A percentile compares a stretch with the other conserved stretches of the same genome.
These are phyloP conservation scores for Mycocentrospora acerina DNA, from an alignment of 2,329 filamentous ascomycete genomes.

Conservation along the genomic window DNA sequence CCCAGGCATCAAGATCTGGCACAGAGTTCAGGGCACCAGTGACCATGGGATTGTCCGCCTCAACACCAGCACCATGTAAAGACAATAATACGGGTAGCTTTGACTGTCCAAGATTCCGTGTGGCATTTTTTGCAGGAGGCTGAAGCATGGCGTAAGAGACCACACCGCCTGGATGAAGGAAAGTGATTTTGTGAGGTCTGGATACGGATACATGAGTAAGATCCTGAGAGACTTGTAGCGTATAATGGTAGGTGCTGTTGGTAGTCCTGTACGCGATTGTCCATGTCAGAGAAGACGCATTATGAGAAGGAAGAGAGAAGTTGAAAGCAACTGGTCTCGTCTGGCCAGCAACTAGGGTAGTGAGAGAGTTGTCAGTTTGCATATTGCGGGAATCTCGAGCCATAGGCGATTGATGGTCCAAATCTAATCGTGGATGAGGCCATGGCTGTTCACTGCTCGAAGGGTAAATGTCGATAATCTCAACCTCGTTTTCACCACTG, in stretches of 20 bases:
- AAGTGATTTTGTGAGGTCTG: constrained; percentile 57
- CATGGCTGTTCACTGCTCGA: constrained; percentile 10
- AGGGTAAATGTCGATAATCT: constrained; percentile 38
- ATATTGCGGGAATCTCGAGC: constrained; percentile 6
- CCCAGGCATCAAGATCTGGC: constrained; percentile 57
- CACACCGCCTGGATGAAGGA: constrained; percentile 54
- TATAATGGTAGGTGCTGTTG: constrained; percentile 10
- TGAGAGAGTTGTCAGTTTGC: constrained; percentile 2
- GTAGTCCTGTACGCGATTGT: constrained; percentile 28
- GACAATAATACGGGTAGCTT: constrained; percentile 52
- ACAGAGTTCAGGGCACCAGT: constrained; percentile 52
- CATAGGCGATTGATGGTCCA: constrained; percentile 14
- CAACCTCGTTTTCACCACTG: constrained; percentile 36
- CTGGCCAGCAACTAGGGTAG: constrained; percentile 41
- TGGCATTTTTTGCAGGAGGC: constrained; percentile 50
- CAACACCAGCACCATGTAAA: constrained; percentile 60
- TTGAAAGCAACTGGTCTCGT: constrained; percentile 45
- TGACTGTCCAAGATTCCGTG: constrained; percentile 18
- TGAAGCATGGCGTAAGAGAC: constrained; percentile 60
- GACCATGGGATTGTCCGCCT: constrained; percentile 52
- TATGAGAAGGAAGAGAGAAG: constrained; percentile 24
- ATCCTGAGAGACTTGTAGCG: constrained; percentile 27
- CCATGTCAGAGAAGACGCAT: constrained; percentile 27
- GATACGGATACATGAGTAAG: constrained; percentile 31
- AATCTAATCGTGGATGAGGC: constrained; percentile 7